phyloP scores from a whole-genome alignment of 306 rosid genomes.

The Hylodesmum podocarpum region DNA sequence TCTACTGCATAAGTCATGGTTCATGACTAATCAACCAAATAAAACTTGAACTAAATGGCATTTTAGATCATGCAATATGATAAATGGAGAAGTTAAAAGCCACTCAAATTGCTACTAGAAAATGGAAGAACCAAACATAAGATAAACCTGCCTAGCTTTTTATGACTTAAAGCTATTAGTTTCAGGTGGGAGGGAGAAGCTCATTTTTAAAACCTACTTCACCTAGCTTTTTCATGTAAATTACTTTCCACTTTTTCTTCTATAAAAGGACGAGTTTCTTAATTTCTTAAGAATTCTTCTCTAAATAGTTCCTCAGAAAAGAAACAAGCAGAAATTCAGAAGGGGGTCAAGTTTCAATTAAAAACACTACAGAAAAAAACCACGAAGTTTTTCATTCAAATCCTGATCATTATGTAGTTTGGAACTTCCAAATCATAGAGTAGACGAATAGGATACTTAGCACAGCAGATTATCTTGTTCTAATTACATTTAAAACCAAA shows the following conservation, averaged over 20 bases:
- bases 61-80: not conserved
- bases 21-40: not conserved
- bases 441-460: not conserved
- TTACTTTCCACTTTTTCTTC: too few species aligned
- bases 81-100: not conserved
- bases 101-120: not conserved
- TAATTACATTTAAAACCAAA: not conserved
- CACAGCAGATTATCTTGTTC: too few species aligned
- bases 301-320: too few species aligned
- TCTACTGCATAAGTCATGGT: not conserved
- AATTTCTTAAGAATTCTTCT: too few species aligned
- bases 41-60: not conserved
- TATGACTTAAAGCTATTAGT: too few species aligned
- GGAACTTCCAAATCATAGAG: not conserved
- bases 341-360: not conserved
- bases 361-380: not conserved
- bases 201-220: too few species aligned
- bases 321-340: not conserved
- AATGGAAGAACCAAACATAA: not conserved
- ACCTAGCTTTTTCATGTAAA: too few species aligned
- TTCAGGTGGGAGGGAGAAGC: too few species aligned
- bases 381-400: not conserved
- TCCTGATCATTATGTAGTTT: not conserved
- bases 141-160: not conserved
- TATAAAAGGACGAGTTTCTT: too few species aligned